Percentiles rank a stretch among this genome's conserved stretches.
phyloP scores from a whole-genome alignment of 352 stramenopile genomes.

The Globisporangium yorkense region DNA sequence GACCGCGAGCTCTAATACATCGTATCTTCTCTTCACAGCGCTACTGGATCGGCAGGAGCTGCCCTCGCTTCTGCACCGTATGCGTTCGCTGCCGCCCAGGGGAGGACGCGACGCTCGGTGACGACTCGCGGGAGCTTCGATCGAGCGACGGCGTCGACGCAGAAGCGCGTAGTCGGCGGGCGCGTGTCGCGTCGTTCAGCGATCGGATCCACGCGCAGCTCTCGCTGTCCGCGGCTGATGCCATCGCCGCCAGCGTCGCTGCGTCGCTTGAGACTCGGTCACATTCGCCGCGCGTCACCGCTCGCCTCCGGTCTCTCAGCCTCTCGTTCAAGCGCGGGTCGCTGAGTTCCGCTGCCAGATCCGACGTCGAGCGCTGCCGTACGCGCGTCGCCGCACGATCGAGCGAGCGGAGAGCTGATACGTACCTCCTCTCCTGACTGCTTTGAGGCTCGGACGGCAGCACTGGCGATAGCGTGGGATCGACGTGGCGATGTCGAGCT shows the following conservation, averaged over 20 bases:
- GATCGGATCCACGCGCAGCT: neutral
- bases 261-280: neutral
- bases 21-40: conserved; percentile 2
- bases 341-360: conserved; percentile 9
- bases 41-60: conserved; percentile 1
- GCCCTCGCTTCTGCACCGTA: neutral
- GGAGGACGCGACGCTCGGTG: no score
- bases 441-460: neutral
- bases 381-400: conserved; percentile 14
- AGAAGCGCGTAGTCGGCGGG: neutral
- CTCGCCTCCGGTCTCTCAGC: conserved; percentile 8
- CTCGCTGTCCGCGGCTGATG: neutral
- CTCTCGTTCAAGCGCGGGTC: conserved; percentile 7
- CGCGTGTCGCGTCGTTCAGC: conserved; percentile 1
- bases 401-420: conserved; percentile 7
- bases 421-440: neutral
- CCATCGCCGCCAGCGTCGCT: neutral
- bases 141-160: neutral
- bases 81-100: no score
- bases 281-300: neutral
- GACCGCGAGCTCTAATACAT: conserved; percentile 5
- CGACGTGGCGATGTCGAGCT: neutral
- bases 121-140: no score
- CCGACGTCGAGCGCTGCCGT: conserved; percentile 7
- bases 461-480: no score